Evolutionary conservation across 2,329 filamentous ascomycete genomes (phyloP), one percentile per base, ranked within the genome.

Genomic region (Malbranchea zuffiana): DNA sequence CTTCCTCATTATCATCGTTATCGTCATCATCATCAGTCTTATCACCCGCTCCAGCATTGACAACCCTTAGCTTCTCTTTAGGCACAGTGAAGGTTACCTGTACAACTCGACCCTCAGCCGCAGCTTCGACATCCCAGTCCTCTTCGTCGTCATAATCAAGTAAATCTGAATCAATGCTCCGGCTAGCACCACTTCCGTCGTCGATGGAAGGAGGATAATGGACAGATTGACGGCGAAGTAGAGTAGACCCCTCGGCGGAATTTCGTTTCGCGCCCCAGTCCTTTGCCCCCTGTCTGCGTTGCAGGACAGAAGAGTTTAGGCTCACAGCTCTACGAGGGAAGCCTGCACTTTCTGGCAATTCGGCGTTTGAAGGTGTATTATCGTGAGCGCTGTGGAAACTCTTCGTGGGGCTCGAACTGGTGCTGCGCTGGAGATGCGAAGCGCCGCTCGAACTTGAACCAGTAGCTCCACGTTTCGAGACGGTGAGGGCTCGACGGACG

Each of bases 81-180:
- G 90, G 88, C 42, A 95, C 85, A 0, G 88, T 95, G 59, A 94
- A 96, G 74, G 93, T 90, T 52, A 85, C 74, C 57, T 87, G 82
- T 43, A 87, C 81, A 6, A 82, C 66, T 15, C 80, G 63, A 41
- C 72, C 72, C 60, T 84, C 78, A 1, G 80, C 73, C 2, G 81
- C 80, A 38, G 71, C 68, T 55, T 87, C 82, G 25, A 87, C 74
- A 48, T 86, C 82, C 81, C 81, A 83, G 37, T 85, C 80, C 20
- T 65, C 62, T 52, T 53, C 54, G n/a, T 59, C 50, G 26, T 46
- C 44, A 11, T 48, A 44, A 29, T 49, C 44, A 23, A 40, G 24
- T n/a, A 33, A 28, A 26, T 32, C 28, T 4, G 41, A 33, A 17
- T 24, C 21, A 11, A 31, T 41, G 13, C 36, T 35, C 29, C 41